phyloP scores from a whole-genome alignment of 345 rosid genomes.

The Salix caprea region DNA sequence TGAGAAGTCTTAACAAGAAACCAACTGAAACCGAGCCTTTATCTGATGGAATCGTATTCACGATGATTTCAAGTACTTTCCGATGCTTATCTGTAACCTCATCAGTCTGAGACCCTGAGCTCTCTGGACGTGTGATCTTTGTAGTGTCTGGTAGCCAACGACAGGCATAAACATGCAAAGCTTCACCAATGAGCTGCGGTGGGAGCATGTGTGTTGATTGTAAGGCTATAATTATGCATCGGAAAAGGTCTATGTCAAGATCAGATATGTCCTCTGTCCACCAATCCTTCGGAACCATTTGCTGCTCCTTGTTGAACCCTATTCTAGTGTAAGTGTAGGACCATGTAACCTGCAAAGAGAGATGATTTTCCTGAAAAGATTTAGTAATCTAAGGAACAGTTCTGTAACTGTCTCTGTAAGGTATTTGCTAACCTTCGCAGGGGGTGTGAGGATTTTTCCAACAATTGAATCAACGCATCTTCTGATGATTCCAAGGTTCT shows the following conservation, averaged over 20 bases:
- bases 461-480: conserved; percentile 80
- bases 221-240: conserved; percentile 61
- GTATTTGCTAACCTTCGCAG: conserved; percentile 48
- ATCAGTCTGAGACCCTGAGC: conserved; percentile 43
- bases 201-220: conserved; percentile 58
- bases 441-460: conserved; percentile 75
- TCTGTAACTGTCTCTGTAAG: neutral
- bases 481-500: conserved; percentile 74
- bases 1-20: conserved; percentile 79
- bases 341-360: conserved; percentile 70
- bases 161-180: conserved; percentile 82
- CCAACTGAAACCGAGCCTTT: conserved; percentile 77
- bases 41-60: conserved; percentile 77
- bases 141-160: conserved; percentile 79
- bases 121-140: conserved; percentile 35
- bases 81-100: conserved; percentile 41
- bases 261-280: conserved; percentile 96
- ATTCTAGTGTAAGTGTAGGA: conserved; percentile 82
- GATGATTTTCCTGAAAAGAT: neutral
- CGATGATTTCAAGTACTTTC: conserved; percentile 62
- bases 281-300: conserved; percentile 86
- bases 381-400: neutral
- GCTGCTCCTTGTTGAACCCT: conserved; percentile 58
- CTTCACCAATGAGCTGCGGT: conserved; percentile 90
- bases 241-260: conserved; percentile 83